Evolutionary conservation across 176 grass and related monocot genomes (phyloP), one percentile per base, ranked within the genome.

Genomic region (Tillandsia fasciculata): DNA sequence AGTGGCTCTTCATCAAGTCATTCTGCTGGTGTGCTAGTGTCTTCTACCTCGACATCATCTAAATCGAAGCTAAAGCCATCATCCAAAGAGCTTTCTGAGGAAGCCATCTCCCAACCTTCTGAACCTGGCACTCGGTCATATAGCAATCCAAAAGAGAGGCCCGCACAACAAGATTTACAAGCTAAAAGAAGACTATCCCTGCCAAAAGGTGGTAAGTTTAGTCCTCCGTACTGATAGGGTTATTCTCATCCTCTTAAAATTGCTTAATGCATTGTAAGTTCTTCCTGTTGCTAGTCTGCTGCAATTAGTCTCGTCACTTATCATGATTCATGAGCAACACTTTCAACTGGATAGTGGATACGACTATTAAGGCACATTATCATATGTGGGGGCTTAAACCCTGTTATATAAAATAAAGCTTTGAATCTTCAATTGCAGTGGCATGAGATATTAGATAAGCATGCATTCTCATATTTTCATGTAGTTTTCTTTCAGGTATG

Each of bases 111-210:
- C 64, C 72, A 48, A 48, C 81, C 81, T 75, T 84, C 64, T 15
- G 82, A 65, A 77, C 70, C 77, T 61, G 82, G 84, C 70, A 13
- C 51, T 48, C 69, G 82, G 4, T 86, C 86, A 15, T 64, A 73
- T 24, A 92, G 89, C 80, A 92, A 87, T 76, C 89, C 94, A 22
- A 92, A 81, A 76, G 93, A 87, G 77, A 86, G 94, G 63, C 73
- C 51, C 51, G 65, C 63, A 12, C 74, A 81, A 51, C 61, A 81
- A 26, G 74, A 82, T 47, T 71, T 72, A 49, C 82, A 81, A 52
- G 82, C 61, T 64, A 79, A 87, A 5, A 95, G 79, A 73, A 85
- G 89, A 78, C 83, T 85, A 64, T 90, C 94, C 69, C 68, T 92
- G 26, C 86, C 94, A 51, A 69, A 20, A 33, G 83, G 24, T 58